Evolutionary conservation across 2,329 filamentous ascomycete species (phyloP), one percentile per base, ranked within the genome.

Genomic region (Neobulgaria alba): DNA sequence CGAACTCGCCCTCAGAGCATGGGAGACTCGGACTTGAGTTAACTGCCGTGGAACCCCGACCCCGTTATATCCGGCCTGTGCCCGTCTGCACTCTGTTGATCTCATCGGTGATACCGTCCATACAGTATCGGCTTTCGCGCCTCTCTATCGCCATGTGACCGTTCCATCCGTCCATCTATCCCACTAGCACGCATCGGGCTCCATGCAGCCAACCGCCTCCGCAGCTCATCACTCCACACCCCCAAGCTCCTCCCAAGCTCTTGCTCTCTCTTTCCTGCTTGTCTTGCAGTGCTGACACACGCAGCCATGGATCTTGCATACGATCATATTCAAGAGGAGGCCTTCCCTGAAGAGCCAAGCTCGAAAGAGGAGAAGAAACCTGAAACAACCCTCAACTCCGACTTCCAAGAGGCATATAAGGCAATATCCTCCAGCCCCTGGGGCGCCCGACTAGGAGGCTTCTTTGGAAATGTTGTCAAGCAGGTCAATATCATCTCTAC

Each of bases 351-450:
- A 54, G 68, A 75, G 47, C 53, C 61, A 21, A 46, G 56, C 23
- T 61, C 65, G 26, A 67, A 71, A 49, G 65, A 68, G 46, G 65
- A 67, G 32, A 63, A 65, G 45, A 58, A 67, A 51, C 55, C 63
- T 37, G 65, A 66, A 50, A 61, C 66, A 41, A 75, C 81, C 38
- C 73, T 98, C 52, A 93, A 93, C 59, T 75, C 78, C 52, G 92
- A 98, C 58, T 74, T 98, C 48, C 87, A 95, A 64, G 87, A 95
- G 64, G 92, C 90, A 5, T 95, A 96, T 71, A 88, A 87, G 58
- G 89, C 89, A 17, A 85, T 98, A 58, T 90, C 87, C 3, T 77
- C 79, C 51, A 95, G 87, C 55, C 85, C 87, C 9, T 98, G 92
- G 92, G 92, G 90, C 33, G 79, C 83, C 16, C 79, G 76, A 53